Evolutionary conservation across 2,329 filamentous ascomycete species (phyloP).

Genomic region (Beauveria pseudobassiana): DNA sequence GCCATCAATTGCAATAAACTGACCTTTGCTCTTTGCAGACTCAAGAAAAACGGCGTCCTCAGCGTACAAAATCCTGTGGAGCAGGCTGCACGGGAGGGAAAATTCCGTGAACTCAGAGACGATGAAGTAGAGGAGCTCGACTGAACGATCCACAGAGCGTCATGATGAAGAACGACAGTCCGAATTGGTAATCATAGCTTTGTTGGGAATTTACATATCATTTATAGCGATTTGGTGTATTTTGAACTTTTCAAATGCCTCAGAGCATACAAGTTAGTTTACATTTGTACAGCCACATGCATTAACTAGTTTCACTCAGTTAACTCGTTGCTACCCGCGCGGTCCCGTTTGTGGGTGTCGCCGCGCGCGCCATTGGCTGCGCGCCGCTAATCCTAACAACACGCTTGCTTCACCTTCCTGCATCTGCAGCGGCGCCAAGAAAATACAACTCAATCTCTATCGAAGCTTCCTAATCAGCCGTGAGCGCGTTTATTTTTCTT

Average conservation of each 20-base stretch:
- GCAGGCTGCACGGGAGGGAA: constrained; percentile 59
- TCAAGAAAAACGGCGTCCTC: constrained; percentile 69
- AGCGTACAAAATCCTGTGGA: constrained; percentile 73
- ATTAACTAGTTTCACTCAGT: background rate
- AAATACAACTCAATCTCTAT: background rate
- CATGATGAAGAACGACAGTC: background rate
- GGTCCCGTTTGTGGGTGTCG: background rate
- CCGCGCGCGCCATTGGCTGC: background rate
- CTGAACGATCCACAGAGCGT: constrained; percentile 5
- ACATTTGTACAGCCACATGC: background rate
- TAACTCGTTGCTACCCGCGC: background rate
- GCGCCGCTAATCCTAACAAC: background rate
- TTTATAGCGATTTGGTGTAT: background rate
- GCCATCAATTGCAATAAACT: background rate
- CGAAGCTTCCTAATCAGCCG: background rate
- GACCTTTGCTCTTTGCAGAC: constrained; percentile 24
- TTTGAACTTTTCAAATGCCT: background rate
- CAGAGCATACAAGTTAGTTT: background rate
- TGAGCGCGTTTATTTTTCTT: background rate
- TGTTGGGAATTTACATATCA: background rate
- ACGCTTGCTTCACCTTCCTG: background rate
- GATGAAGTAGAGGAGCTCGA: constrained; percentile 41
- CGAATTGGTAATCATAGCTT: background rate
- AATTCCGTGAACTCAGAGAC: constrained; percentile 60
- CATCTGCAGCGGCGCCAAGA: background rate